Evolutionary conservation across 2,329 filamentous ascomycete species (phyloP), one percentile per base, ranked within the genome.

Genomic region (Claviceps lovelessii): DNA sequence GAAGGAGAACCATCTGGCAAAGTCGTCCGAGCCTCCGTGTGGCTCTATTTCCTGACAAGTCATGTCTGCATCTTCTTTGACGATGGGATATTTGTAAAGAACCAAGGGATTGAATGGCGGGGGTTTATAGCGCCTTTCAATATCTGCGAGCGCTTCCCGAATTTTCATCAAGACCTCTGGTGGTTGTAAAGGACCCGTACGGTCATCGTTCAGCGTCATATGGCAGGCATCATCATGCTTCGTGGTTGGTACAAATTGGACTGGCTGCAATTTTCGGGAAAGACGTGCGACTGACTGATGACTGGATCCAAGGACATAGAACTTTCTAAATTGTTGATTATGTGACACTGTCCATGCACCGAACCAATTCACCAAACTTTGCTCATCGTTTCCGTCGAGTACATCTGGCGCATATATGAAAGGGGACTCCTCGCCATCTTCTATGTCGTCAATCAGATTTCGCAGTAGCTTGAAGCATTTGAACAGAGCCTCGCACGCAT

Each of bases 321-420:
- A 83, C 42, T 72, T 75, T 37, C 79, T 74, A 60, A 74, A 79
- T 45, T 67, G 65, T 55, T 81, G 74, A 41, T 79, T 61, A 35
- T 75, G 73, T 54, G 64, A 57, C 37, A 71, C 67, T 0, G 78
- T 70, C 81, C 80, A 84, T 64, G 72, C 77, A 1, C 76, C 79
- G 62, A 83, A 84, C 76, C 78, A 83, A 58, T 82, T 79, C 10
- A 84, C 73, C 33, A 85, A 67, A 55, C 76, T 81, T 61, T 82
- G 77, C 61, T 85, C 81, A 57, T 84, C 80, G 54, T 79, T 77
- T 0, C 73, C 70, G 54, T 81, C 74, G 49, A 84, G 77, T 1
- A 58, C 64, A 4, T 68, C 60, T 15, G 73, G 72, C 0, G 75
- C 76, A 61, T 72, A 75, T 2, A 76, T 62, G 6, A 83, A 60